phyloP scores from a whole-genome alignment of 1,139 yeast species.

The Saccharomycopsis crataegensis region DNA sequence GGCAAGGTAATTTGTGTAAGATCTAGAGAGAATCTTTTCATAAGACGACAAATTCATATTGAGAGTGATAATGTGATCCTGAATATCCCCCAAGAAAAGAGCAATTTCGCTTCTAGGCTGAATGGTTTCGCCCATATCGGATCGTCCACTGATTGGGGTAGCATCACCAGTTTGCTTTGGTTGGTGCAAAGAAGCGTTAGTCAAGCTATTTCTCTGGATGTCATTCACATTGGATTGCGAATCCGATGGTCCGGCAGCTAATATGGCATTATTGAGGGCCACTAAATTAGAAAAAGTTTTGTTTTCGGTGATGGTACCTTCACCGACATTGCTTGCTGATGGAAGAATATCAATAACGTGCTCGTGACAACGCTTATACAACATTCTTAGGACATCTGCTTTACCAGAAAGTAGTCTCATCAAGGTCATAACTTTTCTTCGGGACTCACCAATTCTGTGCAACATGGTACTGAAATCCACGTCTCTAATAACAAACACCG shows the following conservation, averaged over 20 bases:
- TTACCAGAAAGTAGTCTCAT: slow-evolving; percentile 87
- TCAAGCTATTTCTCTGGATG: neutral
- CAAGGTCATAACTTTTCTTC: slow-evolving; percentile 86
- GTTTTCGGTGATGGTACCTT: neutral
- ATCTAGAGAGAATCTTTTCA: slow-evolving; percentile 86
- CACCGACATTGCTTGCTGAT: neutral
- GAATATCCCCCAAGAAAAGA: slow-evolving; percentile 83
- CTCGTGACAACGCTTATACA: slow-evolving; percentile 93
- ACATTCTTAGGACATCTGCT: slow-evolving; percentile 96
- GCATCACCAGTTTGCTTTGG: slow-evolving; percentile 31
- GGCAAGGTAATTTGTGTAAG: slow-evolving; percentile 88
- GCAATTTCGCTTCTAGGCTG: slow-evolving; percentile 82
- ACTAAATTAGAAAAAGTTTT: neutral
- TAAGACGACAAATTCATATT: slow-evolving; percentile 81
- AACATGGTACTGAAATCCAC: slow-evolving; percentile 67
- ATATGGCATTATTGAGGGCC: slow-evolving; percentile 1
- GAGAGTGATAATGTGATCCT: slow-evolving; percentile 96
- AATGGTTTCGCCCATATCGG: slow-evolving; percentile 11
- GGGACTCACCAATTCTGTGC: slow-evolving; percentile 76
- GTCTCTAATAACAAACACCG: slow-evolving; percentile 57
- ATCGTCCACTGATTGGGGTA: slow-evolving; percentile 26
- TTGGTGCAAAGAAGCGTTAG: slow-evolving; percentile 21
- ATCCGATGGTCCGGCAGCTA: neutral
- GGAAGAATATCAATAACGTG: neutral
- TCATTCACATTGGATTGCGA: neutral